phyloP scores from a whole-genome alignment of 371 early-diverging fungal species.

The Mortierella sp. region DNA sequence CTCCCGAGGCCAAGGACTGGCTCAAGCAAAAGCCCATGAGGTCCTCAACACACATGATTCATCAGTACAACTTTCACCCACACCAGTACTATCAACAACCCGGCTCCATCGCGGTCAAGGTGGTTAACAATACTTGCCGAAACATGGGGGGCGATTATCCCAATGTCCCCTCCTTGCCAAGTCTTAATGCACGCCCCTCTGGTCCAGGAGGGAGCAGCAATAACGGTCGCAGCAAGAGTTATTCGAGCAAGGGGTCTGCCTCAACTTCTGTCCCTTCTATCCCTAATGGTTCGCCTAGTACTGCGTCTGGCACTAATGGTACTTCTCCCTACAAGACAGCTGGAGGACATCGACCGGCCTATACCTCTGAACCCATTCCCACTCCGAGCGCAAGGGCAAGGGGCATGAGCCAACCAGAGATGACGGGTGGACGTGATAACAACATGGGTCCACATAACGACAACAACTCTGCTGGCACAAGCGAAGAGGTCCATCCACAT shows the following conservation, averaged over 20 bases:
- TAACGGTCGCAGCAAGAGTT: slow-evolving; percentile 9
- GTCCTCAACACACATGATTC: slow-evolving; percentile 50
- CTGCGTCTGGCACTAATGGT: background rate
- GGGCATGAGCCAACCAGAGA: slow-evolving; percentile 42
- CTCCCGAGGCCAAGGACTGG: slow-evolving; percentile 57
- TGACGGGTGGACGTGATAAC: background rate
- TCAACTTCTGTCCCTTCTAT: background rate
- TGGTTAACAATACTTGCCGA: slow-evolving; percentile 45
- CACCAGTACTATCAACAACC: slow-evolving; percentile 47
- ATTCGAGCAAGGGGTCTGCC: slow-evolving; percentile 14
- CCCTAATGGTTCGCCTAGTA: slow-evolving; percentile 9
- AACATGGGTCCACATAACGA: background rate
- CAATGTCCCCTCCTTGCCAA: slow-evolving; percentile 24
- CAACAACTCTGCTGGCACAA: background rate
- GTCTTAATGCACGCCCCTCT: slow-evolving; percentile 18
- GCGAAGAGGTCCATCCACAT: slow-evolving; percentile 1
- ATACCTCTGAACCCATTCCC: slow-evolving; percentile 42
- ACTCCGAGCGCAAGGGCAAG: slow-evolving; percentile 35
- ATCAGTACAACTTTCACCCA: slow-evolving; percentile 51
- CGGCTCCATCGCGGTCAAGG: slow-evolving; percentile 38
- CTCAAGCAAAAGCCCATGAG: slow-evolving; percentile 52
- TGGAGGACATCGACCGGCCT: slow-evolving; percentile 14
- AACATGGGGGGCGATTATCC: slow-evolving; percentile 47
- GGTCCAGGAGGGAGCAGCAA: background rate
- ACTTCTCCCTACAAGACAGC: background rate